Percentiles rank a stretch among this genome's conserved stretches.
phyloP scores from a whole-genome alignment of 179 eudicot species.

The Drosera spatulata region DNA sequence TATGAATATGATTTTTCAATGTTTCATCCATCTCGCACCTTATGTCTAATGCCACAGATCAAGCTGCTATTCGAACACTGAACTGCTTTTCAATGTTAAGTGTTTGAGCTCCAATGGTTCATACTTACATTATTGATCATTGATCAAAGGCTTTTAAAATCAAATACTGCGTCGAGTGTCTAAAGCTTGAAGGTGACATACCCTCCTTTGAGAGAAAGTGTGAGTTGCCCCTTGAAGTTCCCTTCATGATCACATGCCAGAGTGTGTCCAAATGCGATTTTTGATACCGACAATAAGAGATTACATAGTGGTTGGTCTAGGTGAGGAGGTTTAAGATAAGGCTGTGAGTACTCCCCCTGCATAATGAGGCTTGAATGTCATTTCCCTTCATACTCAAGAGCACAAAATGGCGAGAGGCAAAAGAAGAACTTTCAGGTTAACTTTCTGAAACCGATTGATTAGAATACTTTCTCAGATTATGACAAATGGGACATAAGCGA shows the following conservation, averaged over 20 bases:
- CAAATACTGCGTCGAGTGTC: background rate
- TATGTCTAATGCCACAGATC: background rate
- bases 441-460: background rate
- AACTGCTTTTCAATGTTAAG: background rate
- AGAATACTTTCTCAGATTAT: background rate
- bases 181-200: slow-evolving; percentile 5
- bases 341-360: slow-evolving; percentile 85
- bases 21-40: too few relatives aligned
- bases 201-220: slow-evolving; percentile 80
- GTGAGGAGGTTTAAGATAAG: slow-evolving; percentile 92
- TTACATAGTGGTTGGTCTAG: slow-evolving; percentile 78
- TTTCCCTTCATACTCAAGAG: background rate
- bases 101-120: background rate
- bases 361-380: slow-evolving; percentile 4
- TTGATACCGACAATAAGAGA: slow-evolving; percentile 62
- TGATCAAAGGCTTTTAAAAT: background rate
- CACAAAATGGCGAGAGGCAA: background rate
- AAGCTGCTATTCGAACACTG: background rate
- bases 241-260: slow-evolving; percentile 65
- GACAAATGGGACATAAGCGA: background rate
- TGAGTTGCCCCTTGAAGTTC: slow-evolving; percentile 71
- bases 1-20: background rate
- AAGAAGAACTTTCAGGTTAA: background rate
- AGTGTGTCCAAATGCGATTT: slow-evolving; percentile 79
- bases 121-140: background rate